Evolutionary conservation across 2,329 filamentous ascomycete species (phyloP), one percentile per base, ranked within the genome.

Genomic region (Aspergillus uvarum): DNA sequence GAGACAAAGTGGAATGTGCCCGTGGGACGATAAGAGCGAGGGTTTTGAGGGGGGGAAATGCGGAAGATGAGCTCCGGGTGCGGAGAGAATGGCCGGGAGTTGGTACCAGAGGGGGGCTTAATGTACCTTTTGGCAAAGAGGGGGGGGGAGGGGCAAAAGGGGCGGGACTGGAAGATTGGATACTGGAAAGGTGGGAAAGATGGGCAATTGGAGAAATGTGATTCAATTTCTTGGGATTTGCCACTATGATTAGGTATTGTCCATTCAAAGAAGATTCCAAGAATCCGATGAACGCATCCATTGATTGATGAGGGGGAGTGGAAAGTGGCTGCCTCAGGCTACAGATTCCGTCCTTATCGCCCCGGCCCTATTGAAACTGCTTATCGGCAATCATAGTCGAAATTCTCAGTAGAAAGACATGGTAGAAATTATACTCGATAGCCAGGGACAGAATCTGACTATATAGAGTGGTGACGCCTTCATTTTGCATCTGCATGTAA

Each of bases 251-350:
- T 29, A 29, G 26, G 26, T 29, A 19, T 44, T 44, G 38, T 44
- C 38, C 38, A 44, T 35, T 35, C 7, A 10, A 42, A 29, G 14
- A 31, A 8, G 26, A 38, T 2, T 22, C 2, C 11, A 32, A 19
- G 12, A 53, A 42, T 14, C 51, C 51, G 49, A 56, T 21, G 10
- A 42, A 48, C 22, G 14, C 38, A 44, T 44, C 38, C 38, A 44
- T 44, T 44, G 38, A 44, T 44, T 16, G 16, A 44, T 26, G 16
- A 47, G 12, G 26, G 42, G 53, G 52, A 38, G 19, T 22, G 11
- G 49, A 24, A 14, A 3, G 19, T 50, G 47, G 42, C 8, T 64
- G 60, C 63, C 63, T 63, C 35, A 64, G 63, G 63, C 63, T 56
- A 4, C 11, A 2, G 2, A 48, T n/a, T 3, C 14, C 3, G 12